Base-by-base conservation (phyloP, 768 basidiomycete genomes). In the Phlebiopsis flavidoalba region DNA sequence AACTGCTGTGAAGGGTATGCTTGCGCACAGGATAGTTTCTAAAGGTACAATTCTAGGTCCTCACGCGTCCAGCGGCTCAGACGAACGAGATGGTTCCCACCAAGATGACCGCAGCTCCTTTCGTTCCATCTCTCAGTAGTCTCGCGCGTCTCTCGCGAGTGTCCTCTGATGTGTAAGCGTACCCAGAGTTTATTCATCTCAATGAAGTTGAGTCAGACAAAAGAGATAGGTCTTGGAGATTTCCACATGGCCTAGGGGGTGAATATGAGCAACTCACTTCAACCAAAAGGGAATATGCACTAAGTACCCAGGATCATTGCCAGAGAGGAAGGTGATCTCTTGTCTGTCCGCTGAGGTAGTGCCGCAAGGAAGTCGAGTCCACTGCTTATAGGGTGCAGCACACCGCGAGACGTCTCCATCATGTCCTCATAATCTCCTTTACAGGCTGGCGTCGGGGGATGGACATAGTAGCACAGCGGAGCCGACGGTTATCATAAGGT, bases 111-210 rank as follows among this genome's bases (percentile, higher is more conserved):
- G 87, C 57, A 99, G 77, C 66, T 99, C 97, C 61, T 89, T 86
- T 33, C 97, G 88, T 71, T 99, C 97, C 80, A 96, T 79, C 73
- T 98, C 97, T 56, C 97, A 90, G 74, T 97, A n/a, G n/a, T 97
- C 72, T 99, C 97, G 57, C 95, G 86, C n/a, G n/a, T n/a, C 72
- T 99, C 97, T 51, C 94, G 85, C 1, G 95, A 97, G 69, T 98
- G 95, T 0, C 96, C 97, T 69, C n/a, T 96, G 93, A 69, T 99
- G 97, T 98, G 97, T 11, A 98, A 81, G 45, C 97, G 91, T 2
- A 99, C 96, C 97, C 97, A 98, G 22, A 98, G 87, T 72, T 98
- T 99, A 82, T 98, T 98, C 96, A 98, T 99, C 71, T 99, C 97
- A 71, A 99, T 93, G 69, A 99, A 98, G 74, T 98, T 98, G n/a